phyloP scores from a whole-genome alignment of 805 yeast genomes.

The Hanseniaspora pseudoguilliermondii region DNA sequence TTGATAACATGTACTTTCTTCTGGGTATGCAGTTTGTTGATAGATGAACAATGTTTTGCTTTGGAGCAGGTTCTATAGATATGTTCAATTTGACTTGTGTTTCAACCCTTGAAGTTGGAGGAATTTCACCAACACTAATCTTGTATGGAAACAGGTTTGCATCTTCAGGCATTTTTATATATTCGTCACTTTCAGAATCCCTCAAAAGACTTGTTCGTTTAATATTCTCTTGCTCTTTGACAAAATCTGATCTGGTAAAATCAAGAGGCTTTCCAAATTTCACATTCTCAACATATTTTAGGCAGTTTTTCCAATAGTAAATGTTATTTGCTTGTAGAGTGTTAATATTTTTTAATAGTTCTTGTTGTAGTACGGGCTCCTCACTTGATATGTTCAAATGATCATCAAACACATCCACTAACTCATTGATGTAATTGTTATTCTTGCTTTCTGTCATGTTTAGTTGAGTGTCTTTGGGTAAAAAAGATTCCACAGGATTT shows the following conservation, averaged over 20 bases:
- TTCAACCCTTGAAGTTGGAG: constrained; percentile 79
- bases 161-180: constrained; percentile 4
- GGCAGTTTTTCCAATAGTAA: constrained; percentile 3
- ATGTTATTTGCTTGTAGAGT: neutral
- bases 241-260: constrained; percentile 7
- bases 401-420: constrained; percentile 1
- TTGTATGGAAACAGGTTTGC: neutral
- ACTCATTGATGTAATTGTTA: neutral
- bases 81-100: constrained; percentile 79
- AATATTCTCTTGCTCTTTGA: constrained; percentile 3
- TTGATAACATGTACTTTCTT: constrained; percentile 60
- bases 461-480: neutral
- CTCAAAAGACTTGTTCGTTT: neutral
- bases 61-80: constrained; percentile 62
- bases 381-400: neutral
- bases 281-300: neutral
- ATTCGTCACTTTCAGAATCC: constrained; percentile 6
- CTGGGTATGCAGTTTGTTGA: constrained; percentile 83
- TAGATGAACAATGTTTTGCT: constrained; percentile 57
- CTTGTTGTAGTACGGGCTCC: neutral
- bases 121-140: constrained; percentile 30
- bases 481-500: neutral
- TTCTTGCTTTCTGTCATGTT: neutral
- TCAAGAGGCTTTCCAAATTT: neutral
- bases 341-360: neutral